Conservation (phyloP, 202 grass and related monocot genomes). For the Musa balbisiana region DNA sequence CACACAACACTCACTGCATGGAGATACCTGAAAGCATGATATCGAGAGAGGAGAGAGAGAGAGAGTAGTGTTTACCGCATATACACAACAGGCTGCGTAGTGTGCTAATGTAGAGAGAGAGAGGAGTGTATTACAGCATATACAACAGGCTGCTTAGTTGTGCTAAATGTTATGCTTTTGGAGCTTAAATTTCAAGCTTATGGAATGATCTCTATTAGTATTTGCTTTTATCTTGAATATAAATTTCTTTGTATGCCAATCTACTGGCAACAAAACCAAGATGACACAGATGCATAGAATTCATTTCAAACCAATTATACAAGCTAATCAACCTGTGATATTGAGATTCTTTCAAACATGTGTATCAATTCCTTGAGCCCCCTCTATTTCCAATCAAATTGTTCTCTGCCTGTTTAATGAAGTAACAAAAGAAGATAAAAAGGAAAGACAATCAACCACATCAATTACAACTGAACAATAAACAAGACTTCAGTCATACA, state of each 20-base stretch:
- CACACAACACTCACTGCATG: not conserved
- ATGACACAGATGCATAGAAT: not conserved
- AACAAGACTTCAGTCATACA: not conserved
- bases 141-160: no score
- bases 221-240: not conserved
- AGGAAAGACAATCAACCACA: not conserved
- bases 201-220: not conserved
- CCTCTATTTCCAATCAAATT: not conserved
- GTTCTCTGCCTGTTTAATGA: not conserved
- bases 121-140: no score
- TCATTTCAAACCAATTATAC: not conserved
- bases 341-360: not conserved
- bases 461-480: not conserved
- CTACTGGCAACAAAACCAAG: not conserved
- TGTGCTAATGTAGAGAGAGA: no score
- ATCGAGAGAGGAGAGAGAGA: no score
- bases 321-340: not conserved
- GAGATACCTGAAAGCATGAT: not conserved
- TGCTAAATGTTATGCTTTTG: no score
- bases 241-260: not conserved
- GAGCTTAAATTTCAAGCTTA: no score
- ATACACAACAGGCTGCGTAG: no score
- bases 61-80: no score
- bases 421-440: not conserved
- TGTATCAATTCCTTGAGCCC: not conserved